Conservation (phyloP, 1,284 basidiomycete genomes). For the Paramarasmius palmivorus region DNA sequence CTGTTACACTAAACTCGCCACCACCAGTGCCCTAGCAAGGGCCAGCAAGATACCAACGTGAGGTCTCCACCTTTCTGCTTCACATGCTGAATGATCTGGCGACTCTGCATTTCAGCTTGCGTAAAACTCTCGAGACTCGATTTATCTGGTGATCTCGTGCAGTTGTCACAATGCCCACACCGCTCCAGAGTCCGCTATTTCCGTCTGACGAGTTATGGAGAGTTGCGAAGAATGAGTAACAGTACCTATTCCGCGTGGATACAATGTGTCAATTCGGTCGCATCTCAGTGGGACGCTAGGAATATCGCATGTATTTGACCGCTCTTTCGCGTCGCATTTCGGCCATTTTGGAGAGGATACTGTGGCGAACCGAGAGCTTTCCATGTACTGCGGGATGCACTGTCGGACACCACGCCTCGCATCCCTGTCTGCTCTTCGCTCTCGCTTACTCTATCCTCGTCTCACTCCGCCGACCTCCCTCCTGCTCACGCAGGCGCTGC, state of each 20-base stretch:
- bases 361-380: slow-evolving; percentile 82
- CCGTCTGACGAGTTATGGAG: slow-evolving; percentile 73
- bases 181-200: slow-evolving; percentile 57
- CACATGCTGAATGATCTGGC: slow-evolving; percentile 61
- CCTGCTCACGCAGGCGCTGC: too few species aligned
- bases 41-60: slow-evolving; percentile 65
- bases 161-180: slow-evolving; percentile 94
- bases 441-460: too few species aligned
- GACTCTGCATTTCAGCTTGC: slow-evolving; percentile 71
- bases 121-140: slow-evolving; percentile 68
- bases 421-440: too few species aligned
- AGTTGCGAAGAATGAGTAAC: slow-evolving; percentile 78
- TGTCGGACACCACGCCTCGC: too few species aligned
- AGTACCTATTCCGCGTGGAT: slow-evolving; percentile 47
- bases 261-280: too few species aligned
- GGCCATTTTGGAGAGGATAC: too few species aligned
- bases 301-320: too few species aligned
- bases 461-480: too few species aligned
- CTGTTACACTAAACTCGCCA: slow-evolving; percentile 51
- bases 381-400: slow-evolving; percentile 55
- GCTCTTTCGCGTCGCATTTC: too few species aligned
- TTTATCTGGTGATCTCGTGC: slow-evolving; percentile 55
- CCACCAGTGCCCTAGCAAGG: slow-evolving; percentile 68
- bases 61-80: slow-evolving; percentile 54
- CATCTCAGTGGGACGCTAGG: too few species aligned